Base-by-base conservation (phyloP, 73 alveolate species). In the Paramecium sexaurelia region DNA sequence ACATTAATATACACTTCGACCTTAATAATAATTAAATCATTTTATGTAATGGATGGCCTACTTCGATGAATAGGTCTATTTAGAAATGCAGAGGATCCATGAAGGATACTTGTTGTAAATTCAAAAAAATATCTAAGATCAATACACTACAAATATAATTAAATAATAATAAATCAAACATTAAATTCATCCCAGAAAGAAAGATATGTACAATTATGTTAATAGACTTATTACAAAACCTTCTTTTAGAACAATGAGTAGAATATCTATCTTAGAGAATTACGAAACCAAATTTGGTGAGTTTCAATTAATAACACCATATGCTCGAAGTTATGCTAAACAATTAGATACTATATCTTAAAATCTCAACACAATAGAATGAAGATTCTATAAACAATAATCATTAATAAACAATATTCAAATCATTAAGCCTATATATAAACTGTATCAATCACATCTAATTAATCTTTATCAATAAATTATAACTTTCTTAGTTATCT, bases 401-500 rank as follows among this genome's bases (percentile, higher is more conserved):
- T 35, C 41, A 35, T 35, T 35, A 35, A 35, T 35, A 35, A 35
- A 35, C 41, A 5, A 13, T 13, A 45, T 17, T 17, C 5, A 2
- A 36, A 36, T 73, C 87, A 73, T 36, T 33, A 20, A 27, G 66
- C 66, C 35, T 36, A 73, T 11, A 73, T 36, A 73, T 33, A 73
- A 36, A 73, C 37, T 73, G 67, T 73, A 5, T 73, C 87, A 73
- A 73, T 39, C 35, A 73, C 66, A 36, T 73, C 87, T 39, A 73
- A 73, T 73, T 73, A 73, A 73, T 73, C 87, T 73, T 39, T 73
- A 17, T 73, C 87, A 39, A 73, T 19, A 27, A 27, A 73, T 73
- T 73, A 10, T n/a, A 73, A 36, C 15, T 33, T 33, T 10, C 57
- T 73, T 41, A 78, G 41, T 78, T 78, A 78, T 78, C 71, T 78